Evolutionary conservation across 352 stramenopile species (phyloP).

Genomic region (Phytophthora fragariae): DNA sequence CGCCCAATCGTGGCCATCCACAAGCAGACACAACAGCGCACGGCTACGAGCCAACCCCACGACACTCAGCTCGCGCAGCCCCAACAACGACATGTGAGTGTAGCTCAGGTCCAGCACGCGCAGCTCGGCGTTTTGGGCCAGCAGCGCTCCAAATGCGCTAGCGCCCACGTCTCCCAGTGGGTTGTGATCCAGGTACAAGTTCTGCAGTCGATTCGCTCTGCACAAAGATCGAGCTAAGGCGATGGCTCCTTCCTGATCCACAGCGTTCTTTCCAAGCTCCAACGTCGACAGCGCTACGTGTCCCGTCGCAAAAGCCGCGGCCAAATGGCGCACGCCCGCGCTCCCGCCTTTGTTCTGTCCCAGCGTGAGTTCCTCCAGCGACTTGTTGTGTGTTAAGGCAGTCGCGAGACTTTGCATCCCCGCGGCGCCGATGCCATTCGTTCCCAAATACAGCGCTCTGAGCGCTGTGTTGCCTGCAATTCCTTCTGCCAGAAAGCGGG

Average conservation of each 20-base stretch:
- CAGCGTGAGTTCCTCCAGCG: slow-evolving; percentile 76
- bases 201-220: slow-evolving; percentile 60
- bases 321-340: slow-evolving; percentile 64
- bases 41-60: slow-evolving; percentile 66
- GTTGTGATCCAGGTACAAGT: slow-evolving; percentile 88
- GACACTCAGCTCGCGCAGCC: slow-evolving; percentile 73
- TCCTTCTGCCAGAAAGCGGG: slow-evolving; percentile 55
- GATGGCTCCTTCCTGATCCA: slow-evolving; percentile 73
- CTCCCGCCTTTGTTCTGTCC: slow-evolving; percentile 82
- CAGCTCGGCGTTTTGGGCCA: slow-evolving; percentile 76
- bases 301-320: slow-evolving; percentile 62
- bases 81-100: slow-evolving; percentile 80
- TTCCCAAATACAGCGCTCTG: slow-evolving; percentile 77
- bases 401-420: slow-evolving; percentile 69
- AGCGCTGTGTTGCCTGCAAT: slow-evolving; percentile 62
- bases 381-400: slow-evolving; percentile 63
- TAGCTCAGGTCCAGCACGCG: slow-evolving; percentile 86
- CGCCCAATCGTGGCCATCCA: slow-evolving; percentile 86
- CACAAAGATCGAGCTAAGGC: slow-evolving; percentile 76
- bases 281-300: slow-evolving; percentile 67
- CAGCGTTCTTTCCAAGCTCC: slow-evolving; percentile 82
- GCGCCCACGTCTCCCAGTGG: slow-evolving; percentile 80
- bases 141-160: slow-evolving; percentile 67
- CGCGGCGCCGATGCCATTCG: slow-evolving; percentile 76
- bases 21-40: slow-evolving; percentile 71